These are phyloP conservation scores for Plasmodium chabaudi DNA, from an alignment of 169 alveolate species.

Conservation along the genomic window DNA sequence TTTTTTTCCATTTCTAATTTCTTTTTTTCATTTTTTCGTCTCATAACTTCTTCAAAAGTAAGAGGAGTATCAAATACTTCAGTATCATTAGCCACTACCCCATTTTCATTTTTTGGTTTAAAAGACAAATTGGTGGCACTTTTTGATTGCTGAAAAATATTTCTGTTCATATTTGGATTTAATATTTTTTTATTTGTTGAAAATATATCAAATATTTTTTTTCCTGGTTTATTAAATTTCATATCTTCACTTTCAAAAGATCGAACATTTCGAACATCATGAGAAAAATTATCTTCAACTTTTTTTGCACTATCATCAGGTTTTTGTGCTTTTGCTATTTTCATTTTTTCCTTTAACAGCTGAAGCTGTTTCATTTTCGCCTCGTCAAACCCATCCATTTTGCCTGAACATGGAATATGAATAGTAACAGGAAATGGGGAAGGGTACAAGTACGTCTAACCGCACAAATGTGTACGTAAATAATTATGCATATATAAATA, in stretches of 20 bases:
- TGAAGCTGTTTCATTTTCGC: constrained; percentile 74
- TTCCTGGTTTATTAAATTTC: constrained; percentile 59
- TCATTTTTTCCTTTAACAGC: constrained; percentile 74
- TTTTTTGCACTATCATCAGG: constrained; percentile 44
- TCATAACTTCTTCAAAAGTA: constrained; percentile 74
- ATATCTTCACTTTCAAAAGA: constrained; percentile 57
- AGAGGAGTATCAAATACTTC: constrained; percentile 72
- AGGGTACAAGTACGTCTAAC: not conserved
- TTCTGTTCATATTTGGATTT: constrained; percentile 30
- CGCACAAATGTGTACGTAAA: not conserved
- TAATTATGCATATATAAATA: not conserved
- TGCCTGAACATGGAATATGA: not conserved
- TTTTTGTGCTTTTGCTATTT: constrained; percentile 66
- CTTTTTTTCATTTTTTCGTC: constrained; percentile 74
- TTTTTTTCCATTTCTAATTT: constrained; percentile 36
- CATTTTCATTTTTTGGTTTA: constrained; percentile 24
- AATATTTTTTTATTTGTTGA: constrained; percentile 25
- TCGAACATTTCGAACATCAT: constrained; percentile 42
- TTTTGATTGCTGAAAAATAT: constrained; percentile 26
- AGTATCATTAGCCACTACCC: constrained; percentile 16
- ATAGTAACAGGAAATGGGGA: not conserved
- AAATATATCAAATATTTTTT: constrained; percentile 51
- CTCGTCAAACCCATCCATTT: constrained; percentile 73
- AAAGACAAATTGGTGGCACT: constrained; percentile 12
- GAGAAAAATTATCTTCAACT: constrained; percentile 21